Conservation (phyloP, 768 basidiomycete genomes). For the Chlorophyllum brunneum region DNA sequence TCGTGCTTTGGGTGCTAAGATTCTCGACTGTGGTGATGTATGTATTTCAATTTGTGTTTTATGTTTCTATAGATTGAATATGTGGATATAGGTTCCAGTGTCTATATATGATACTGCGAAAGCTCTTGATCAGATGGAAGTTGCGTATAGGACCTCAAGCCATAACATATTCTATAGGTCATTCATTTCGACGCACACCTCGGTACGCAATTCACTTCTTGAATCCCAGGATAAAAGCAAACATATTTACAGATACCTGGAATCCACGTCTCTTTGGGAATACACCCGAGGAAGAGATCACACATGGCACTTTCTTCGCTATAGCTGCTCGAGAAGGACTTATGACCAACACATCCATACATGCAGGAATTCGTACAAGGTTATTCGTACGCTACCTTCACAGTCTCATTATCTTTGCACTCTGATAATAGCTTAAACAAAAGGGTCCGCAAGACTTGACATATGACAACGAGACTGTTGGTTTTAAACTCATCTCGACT, state of each 20-base stretch:
- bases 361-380: slow-evolving; percentile 85
- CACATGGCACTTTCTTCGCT: slow-evolving; percentile 90
- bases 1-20: slow-evolving; percentile 37
- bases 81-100: slow-evolving; percentile 20
- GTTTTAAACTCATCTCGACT: slow-evolving; percentile 81
- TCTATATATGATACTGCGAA: slow-evolving; percentile 56
- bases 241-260: slow-evolving; percentile 53
- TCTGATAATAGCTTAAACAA: neutral
- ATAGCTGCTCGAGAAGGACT: slow-evolving; percentile 83
- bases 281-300: slow-evolving; percentile 69
- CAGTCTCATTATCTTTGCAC: neutral
- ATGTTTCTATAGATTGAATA: too few species aligned
- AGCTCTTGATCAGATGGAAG: slow-evolving; percentile 66
- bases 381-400: slow-evolving; percentile 42
- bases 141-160: slow-evolving; percentile 58
- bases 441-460: slow-evolving; percentile 5
- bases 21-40: slow-evolving; percentile 71
- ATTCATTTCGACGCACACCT: slow-evolving; percentile 89
- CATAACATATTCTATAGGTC: too few species aligned
- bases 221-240: slow-evolving; percentile 14
- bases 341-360: slow-evolving; percentile 42
- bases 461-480: slow-evolving; percentile 69
- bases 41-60: slow-evolving; percentile 10
- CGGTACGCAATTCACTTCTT: slow-evolving; percentile 17
- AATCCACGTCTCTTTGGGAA: slow-evolving; percentile 73